phyloP scores from a whole-genome alignment of 2,329 filamentous ascomycete genomes.

The Aspergillus melleus region DNA sequence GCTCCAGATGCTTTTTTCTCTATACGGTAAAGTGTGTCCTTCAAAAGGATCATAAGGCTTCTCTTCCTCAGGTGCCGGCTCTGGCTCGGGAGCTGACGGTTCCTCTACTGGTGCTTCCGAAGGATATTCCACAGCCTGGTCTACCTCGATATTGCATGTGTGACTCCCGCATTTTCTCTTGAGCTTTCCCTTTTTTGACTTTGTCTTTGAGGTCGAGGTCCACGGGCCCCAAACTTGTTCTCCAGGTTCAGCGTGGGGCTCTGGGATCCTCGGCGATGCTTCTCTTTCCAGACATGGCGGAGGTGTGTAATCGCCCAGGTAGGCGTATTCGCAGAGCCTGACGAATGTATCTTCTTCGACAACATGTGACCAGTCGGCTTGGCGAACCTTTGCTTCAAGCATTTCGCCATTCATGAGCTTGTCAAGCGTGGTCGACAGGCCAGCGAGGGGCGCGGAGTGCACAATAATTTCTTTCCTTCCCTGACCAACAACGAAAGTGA shows the following conservation, averaged over 20 bases:
- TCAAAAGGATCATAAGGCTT: background rate
- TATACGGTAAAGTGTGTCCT: slow-evolving; percentile 3
- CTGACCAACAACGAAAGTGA: slow-evolving; percentile 13
- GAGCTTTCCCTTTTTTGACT: background rate
- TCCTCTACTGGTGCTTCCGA: too few relatives aligned
- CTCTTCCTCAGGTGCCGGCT: slow-evolving; percentile 2
- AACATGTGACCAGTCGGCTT: slow-evolving; percentile 28
- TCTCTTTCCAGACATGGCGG: slow-evolving; percentile 42
- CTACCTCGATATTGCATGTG: too few relatives aligned
- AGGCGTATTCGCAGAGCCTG: slow-evolving; percentile 39
- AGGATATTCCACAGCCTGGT: too few relatives aligned
- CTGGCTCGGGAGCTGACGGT: background rate
- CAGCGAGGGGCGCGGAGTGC: slow-evolving; percentile 8
- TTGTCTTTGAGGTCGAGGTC: background rate
- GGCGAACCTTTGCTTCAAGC: slow-evolving; percentile 6
- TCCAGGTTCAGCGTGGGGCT: background rate
- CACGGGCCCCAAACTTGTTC: slow-evolving; percentile 34
- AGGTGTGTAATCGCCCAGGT: slow-evolving; percentile 36
- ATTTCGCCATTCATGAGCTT: slow-evolving; percentile 12
- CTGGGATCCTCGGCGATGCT: slow-evolving; percentile 43
- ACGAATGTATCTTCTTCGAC: slow-evolving; percentile 38
- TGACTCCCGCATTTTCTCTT: too few relatives aligned
- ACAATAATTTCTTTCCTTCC: slow-evolving; percentile 10
- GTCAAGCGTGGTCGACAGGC: slow-evolving; percentile 8
- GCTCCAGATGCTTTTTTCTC: slow-evolving; percentile 12